Base-by-base conservation (phyloP, 257 asterid species). In the Verbena officinalis region DNA sequence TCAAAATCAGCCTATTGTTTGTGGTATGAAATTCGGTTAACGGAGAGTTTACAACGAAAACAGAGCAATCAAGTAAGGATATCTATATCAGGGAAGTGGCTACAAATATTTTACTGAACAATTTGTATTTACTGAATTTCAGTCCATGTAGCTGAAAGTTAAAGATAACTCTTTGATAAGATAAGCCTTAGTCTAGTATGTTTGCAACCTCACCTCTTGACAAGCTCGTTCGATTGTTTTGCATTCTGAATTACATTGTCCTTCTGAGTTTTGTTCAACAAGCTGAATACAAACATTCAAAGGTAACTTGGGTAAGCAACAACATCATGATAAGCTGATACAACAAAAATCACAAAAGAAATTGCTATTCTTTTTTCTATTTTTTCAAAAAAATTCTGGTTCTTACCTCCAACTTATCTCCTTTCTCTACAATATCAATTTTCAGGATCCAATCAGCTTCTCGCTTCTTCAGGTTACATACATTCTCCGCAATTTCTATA, bases 371-470 rank as follows among this genome's bases (percentile, higher is more conserved):
- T 7, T 9, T 4, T 36, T 3, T 36, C 40, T 27, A 27, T 27
- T 27, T 27, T 27, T 5, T 27, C 33, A 27, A 27, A 27, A 27
- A 27, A 27, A 5, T 36, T 50, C 20, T 59, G 55, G 50, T 34
- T 9, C 33, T 78, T 86, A 88, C 97, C 95, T 90, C 81, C 65
- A 94, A 77, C 62, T 67, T 80, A 74, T 88, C 89, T 59, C 87
- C 95, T 82, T 88, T 70, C 80, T 94, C 97, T 24, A 84, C 93
- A 65, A 94, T 88, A 68, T 90, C 99, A 73, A 90, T 86, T 77
- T 90, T 94, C 50, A 94, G 97, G 55, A 94, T 90, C 97, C 99
- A 94, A 77, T 90, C 99, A 75, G 97, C 96, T 81, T 94, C 99
- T 38, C 69, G 73, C 71, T 90, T 94, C 96, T 94, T 94, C 85